phyloP scores from a whole-genome alignment of 306 rosid species.

The Fragaria vesca region DNA sequence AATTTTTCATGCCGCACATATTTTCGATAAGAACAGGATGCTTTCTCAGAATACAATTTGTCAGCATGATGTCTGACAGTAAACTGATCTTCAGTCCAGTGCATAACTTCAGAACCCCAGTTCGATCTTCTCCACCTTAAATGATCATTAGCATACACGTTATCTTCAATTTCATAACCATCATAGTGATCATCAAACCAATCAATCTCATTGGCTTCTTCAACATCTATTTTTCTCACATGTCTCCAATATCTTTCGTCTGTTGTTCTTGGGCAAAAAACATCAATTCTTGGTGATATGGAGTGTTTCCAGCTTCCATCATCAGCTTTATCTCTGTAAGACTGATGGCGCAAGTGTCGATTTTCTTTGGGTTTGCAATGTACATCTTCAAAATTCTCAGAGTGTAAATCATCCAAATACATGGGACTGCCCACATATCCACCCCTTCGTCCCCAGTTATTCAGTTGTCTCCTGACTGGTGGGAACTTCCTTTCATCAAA shows the following conservation, averaged over 20 bases:
- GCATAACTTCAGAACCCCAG: slow-evolving; percentile 37
- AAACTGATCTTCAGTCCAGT: slow-evolving; percentile 44
- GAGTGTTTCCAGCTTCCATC: slow-evolving; percentile 15
- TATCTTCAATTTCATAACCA: slow-evolving; percentile 38
- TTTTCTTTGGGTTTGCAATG: slow-evolving; percentile 24
- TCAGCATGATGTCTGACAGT: slow-evolving; percentile 32
- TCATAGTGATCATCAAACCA: slow-evolving; percentile 34
- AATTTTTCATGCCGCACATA: slow-evolving; percentile 18
- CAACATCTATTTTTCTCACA: slow-evolving; percentile 28
- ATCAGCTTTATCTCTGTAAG: slow-evolving; percentile 27
- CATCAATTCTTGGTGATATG: slow-evolving; percentile 32
- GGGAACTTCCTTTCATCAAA: slow-evolving; percentile 32
- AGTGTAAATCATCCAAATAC: slow-evolving; percentile 34
- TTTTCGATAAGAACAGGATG: slow-evolving; percentile 28
- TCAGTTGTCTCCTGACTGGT: slow-evolving; percentile 26
- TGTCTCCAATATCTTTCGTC: slow-evolving; percentile 29
- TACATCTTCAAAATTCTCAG: slow-evolving; percentile 39
- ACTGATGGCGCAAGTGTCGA: slow-evolving; percentile 25
- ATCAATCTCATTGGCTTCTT: slow-evolving; percentile 28
- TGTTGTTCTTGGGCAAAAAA: slow-evolving; percentile 27
- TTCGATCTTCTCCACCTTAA: slow-evolving; percentile 28
- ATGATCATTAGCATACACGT: slow-evolving; percentile 33
- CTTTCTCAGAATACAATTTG: slow-evolving; percentile 12
- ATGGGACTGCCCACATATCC: slow-evolving; percentile 28
- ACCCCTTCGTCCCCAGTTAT: slow-evolving; percentile 34